Evolutionary conservation across 495 filamentous ascomycete species (phyloP).

Genomic region (Daldinia bambusicola): DNA sequence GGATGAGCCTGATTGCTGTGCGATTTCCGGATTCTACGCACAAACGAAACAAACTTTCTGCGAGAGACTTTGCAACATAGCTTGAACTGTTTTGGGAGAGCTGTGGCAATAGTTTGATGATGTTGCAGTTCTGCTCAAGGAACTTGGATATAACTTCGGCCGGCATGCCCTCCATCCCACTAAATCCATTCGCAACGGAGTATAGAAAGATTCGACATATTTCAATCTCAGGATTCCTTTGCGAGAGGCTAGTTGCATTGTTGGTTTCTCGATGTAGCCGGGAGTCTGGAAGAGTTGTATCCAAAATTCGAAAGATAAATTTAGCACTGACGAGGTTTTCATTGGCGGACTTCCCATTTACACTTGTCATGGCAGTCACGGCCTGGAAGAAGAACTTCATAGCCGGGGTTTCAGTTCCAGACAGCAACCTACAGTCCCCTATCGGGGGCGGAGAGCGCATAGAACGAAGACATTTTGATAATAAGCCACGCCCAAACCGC

Average conservation of each 20-base stretch:
- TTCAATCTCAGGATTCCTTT: conserved; percentile 1
- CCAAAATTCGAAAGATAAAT: conserved; percentile 7
- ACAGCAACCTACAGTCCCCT: conserved; percentile 5
- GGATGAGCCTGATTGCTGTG: conserved; percentile 5
- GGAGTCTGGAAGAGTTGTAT: conserved; percentile 9
- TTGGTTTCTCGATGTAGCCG: neutral
- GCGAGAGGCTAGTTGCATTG: neutral
- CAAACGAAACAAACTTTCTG: conserved; percentile 33
- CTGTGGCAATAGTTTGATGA: conserved; percentile 9
- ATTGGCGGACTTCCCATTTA: neutral
- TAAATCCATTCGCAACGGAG: conserved; percentile 30
- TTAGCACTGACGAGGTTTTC: neutral
- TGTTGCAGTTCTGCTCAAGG: conserved; percentile 13
- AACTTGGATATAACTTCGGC: conserved; percentile 4
- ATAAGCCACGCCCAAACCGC: conserved; percentile 9
- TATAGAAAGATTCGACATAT: conserved; percentile 25
- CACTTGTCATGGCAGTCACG: conserved; percentile 9
- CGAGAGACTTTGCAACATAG: conserved; percentile 15
- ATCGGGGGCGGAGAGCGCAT: neutral
- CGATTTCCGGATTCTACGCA: conserved; percentile 24
- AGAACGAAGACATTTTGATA: neutral
- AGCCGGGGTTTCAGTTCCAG: neutral
- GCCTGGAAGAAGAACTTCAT: conserved; percentile 10
- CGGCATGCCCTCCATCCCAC: conserved; percentile 20
- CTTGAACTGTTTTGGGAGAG: conserved; percentile 7